Base-by-base conservation (phyloP, 441 rosid genomes). In the Adansonia madagascariensis region DNA sequence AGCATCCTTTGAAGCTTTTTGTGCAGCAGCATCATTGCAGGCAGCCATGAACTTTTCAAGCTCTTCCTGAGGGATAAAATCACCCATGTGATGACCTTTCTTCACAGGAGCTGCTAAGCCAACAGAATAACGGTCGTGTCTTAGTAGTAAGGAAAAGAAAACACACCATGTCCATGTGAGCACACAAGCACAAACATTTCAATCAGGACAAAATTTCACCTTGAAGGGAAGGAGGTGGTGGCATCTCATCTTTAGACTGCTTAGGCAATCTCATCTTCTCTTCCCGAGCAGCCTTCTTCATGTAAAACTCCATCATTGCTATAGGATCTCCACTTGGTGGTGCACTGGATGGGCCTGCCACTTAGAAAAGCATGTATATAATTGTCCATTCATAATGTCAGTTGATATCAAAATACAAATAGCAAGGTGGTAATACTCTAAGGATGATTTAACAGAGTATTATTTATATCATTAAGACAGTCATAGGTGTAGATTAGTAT, bases 61-160 rank as follows among this genome's bases (percentile, higher is more conserved):
- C 94, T 94, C 99, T 76, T 90, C 97, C 15, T 20, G 84, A 10
- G 99, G 99, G 82, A 96, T 96, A 81, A 91, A 96, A 81, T 96
- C 99, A 47, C 99, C 99, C 99, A 96, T 96, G 86, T 96, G 98
- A 82, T 96, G 99, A 80, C 98, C 99, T 87, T 88, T 92, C 82
- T 90, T 90, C 15, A 78, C 39, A 59, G 88, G 14, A 84, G 64
- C 75, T 43, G 76, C 69, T 59, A 69, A 22, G 31, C 14, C 50
- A 76, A 22, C 39, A 67, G 6, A 52, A 57, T 3, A 6, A 53
- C 12, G 31, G 52, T 17, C 12, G 20, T 6, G 15, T 71, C 7
- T 71, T 71, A 31, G 47, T 4, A 69, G 3, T 24, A 31, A 17
- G n/a, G 12, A 61, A 60, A 60, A 63, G 7, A 61, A 68, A 46